Percentiles rank a stretch among this genome's conserved stretches.
These are phyloP conservation scores for Exophiala sp. DNA, from an alignment of 2,329 filamentous ascomycete genomes.

Conservation along the genomic window DNA sequence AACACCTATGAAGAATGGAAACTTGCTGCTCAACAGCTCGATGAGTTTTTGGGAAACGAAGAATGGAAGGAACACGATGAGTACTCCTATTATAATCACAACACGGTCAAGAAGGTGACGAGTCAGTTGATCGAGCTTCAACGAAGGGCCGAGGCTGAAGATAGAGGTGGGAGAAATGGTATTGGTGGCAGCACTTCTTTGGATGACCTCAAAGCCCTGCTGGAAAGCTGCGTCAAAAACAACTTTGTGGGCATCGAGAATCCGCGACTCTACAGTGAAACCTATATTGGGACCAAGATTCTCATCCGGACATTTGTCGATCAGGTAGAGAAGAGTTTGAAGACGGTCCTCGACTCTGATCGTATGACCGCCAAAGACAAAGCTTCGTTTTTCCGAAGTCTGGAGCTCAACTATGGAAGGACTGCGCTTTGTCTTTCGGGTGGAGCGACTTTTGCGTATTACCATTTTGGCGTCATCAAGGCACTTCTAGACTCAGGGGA, in stretches of 20 bases:
- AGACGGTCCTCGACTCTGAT: conserved; percentile 64
- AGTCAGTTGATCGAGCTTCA: conserved; percentile 61
- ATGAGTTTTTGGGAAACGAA: conserved; percentile 72
- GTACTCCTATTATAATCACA: conserved; percentile 79
- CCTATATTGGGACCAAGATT: conserved; percentile 96
- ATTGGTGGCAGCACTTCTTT: conserved; percentile 44
- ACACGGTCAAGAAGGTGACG: conserved; percentile 73
- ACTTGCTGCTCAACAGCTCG: conserved; percentile 70
- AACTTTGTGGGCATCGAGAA: conserved; percentile 97
- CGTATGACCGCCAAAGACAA: conserved; percentile 71
- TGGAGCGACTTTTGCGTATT: conserved; percentile 92
- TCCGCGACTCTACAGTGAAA: conserved; percentile 89
- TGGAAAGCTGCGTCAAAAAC: conserved; percentile 93
- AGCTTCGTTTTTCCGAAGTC: conserved; percentile 75
- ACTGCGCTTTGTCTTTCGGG: conserved; percentile 91
- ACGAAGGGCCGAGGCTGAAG: conserved; percentile 40
- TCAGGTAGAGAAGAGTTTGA: conserved; percentile 58
- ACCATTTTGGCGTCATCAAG: conserved; percentile 90
- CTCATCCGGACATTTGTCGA: conserved; percentile 87
- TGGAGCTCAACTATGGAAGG: conserved; percentile 85
- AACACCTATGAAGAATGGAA: conserved; percentile 82
- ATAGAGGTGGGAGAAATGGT: conserved; percentile 28
- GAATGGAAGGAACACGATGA: conserved; percentile 50
- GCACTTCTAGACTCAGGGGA: conserved; percentile 82
- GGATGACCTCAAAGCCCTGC: conserved; percentile 71